Base-by-base conservation (phyloP, 345 rosid species). In the Hibiscus syriacus region DNA sequence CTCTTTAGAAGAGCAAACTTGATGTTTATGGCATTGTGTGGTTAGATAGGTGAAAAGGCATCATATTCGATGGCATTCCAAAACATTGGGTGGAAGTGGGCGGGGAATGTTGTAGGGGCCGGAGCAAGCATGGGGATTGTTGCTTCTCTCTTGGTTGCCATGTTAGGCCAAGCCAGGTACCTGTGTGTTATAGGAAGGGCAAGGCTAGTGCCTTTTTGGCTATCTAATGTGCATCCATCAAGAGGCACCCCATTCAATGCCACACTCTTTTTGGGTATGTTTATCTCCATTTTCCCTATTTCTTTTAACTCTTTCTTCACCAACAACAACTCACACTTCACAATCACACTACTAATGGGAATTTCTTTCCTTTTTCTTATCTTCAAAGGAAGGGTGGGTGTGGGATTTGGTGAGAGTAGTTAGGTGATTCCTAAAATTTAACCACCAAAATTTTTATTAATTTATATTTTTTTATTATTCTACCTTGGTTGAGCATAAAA, bases 111-210 rank as follows among this genome's bases (percentile, higher is more conserved):
- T 49, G 97, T 92, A 3, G 97, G 96, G 50, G 97, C 86, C 2
- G 98, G 98, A 61, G 98, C 98, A 60, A 87, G 98, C 74, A 69
- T 90, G 82, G 98, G 98, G 50, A 92, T 90, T 14, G 91, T 90
- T 45, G 98, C 97, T 46, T 92, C 98, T 26, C 87, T 92, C 3
- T 70, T 92, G 79, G 98, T 92, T 23, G 98, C 98, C 17, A 92
- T 92, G 98, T 75, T 92, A 72, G 98, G 97, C 43, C 98, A 92
- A 78, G 91, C 98, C 19, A 81, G 98, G 76, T 90, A 92, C 79
- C 92, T 92, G 23, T 92, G 98, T 82, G 98, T 92, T 43, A 82
- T 92, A 41, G 95, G 87, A 46, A 85, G 98, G 85, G 90, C 97
- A n/a, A 72, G 91, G 65, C 82, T 92, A 6, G 97, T 85, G 68